These are phyloP conservation scores for Bremia lactucae DNA, from an alignment of 352 stramenopile species.

Conservation along the genomic window DNA sequence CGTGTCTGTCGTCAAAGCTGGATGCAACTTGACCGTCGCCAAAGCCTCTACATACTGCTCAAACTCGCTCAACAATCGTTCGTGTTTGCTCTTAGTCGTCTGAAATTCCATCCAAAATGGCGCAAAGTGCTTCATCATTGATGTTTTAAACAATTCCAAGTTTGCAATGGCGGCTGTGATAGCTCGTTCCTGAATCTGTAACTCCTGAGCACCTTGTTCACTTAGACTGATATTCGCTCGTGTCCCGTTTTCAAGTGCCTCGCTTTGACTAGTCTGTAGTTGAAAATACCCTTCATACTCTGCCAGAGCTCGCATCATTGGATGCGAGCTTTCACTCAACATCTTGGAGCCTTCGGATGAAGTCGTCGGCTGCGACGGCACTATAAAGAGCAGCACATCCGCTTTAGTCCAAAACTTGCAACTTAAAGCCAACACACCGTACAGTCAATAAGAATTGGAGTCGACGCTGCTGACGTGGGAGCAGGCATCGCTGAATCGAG, in stretches of 20 bases:
- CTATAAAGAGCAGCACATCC: slow-evolving; percentile 19
- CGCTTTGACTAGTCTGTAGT: slow-evolving; percentile 57
- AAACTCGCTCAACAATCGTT: slow-evolving; percentile 54
- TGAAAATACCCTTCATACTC: slow-evolving; percentile 81
- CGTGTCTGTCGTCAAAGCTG: slow-evolving; percentile 38
- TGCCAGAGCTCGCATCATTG: slow-evolving; percentile 61
- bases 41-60: slow-evolving; percentile 53
- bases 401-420: not conserved
- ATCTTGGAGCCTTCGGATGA: slow-evolving; percentile 59
- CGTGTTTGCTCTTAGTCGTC: slow-evolving; percentile 37
- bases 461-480: slow-evolving; percentile 17
- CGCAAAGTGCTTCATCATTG: slow-evolving; percentile 74
- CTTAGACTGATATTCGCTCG: slow-evolving; percentile 44
- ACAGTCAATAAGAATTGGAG: slow-evolving; percentile 40
- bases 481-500: slow-evolving; percentile 36
- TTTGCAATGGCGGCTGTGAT: slow-evolving; percentile 70
- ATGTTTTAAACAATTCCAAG: slow-evolving; percentile 68
- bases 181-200: slow-evolving; percentile 57
- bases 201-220: slow-evolving; percentile 37
- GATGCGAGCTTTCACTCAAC: slow-evolving; percentile 69
- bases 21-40: slow-evolving; percentile 49
- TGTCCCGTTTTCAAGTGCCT: slow-evolving; percentile 42
- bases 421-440: slow-evolving; percentile 6
- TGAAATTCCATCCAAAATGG: slow-evolving; percentile 79
- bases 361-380: slow-evolving; percentile 36